phyloP scores from a whole-genome alignment of 345 rosid species.

The Citrus reticulata region DNA sequence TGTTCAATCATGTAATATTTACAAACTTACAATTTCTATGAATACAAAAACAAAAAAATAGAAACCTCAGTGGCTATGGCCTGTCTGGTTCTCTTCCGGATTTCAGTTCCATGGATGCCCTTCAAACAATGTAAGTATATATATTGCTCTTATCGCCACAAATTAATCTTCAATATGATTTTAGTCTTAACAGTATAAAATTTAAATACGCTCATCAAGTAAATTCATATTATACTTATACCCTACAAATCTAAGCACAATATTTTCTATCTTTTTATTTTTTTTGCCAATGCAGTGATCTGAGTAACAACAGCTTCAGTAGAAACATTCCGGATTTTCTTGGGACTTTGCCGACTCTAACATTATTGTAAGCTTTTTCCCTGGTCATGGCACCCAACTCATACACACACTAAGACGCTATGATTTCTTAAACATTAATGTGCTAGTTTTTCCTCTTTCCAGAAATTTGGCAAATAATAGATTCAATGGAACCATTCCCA shows the following conservation, averaged over 20 bases:
- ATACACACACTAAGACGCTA: not conserved
- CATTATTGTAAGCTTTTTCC: slow-evolving; percentile 11
- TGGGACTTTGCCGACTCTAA: slow-evolving; percentile 8
- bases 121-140: slow-evolving; percentile 16
- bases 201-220: no score
- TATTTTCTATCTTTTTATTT: not conserved
- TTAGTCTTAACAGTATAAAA: not conserved
- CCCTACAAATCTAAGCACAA: no score
- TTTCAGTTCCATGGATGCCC: slow-evolving; percentile 22
- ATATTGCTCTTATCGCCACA: not conserved
- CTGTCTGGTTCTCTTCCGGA: slow-evolving; percentile 15
- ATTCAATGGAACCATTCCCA: slow-evolving; percentile 21
- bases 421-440: not conserved
- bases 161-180: not conserved
- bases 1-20: not conserved
- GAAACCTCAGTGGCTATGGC: slow-evolving; percentile 27
- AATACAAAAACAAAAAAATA: not conserved
- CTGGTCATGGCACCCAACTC: not conserved
- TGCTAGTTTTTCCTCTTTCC: not conserved
- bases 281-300: slow-evolving; percentile 8
- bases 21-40: not conserved
- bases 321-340: slow-evolving; percentile 28
- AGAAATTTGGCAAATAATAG: slow-evolving; percentile 29
- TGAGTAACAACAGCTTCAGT: slow-evolving; percentile 17
- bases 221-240: no score